Evolutionary conservation across 2,329 filamentous ascomycete genomes (phyloP).

Genomic region (Thermomyces lanuginosus): DNA sequence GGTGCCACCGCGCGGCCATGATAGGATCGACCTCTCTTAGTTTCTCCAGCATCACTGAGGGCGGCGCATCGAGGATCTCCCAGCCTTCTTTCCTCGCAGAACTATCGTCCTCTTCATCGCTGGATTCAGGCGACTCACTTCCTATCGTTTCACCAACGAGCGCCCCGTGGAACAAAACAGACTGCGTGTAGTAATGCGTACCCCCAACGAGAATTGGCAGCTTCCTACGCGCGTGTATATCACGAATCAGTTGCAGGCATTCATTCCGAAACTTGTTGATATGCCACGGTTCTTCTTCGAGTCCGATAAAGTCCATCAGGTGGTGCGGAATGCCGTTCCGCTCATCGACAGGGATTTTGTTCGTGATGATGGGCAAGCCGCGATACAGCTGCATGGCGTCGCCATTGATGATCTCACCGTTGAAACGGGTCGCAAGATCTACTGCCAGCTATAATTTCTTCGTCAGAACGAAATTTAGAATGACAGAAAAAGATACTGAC

Average conservation of each 20-base stretch:
- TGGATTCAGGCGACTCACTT: conserved; percentile 7
- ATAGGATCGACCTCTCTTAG: conserved; percentile 67
- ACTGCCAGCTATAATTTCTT: conserved; percentile 58
- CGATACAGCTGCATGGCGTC: conserved; percentile 97
- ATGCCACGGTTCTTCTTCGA: conserved; percentile 67
- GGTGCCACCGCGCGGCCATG: conserved; percentile 88
- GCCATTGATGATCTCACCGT: conserved; percentile 90
- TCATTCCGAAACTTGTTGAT: conserved; percentile 61
- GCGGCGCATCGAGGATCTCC: conserved; percentile 56
- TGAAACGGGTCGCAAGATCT: conserved; percentile 63
- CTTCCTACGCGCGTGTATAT: conserved; percentile 62
- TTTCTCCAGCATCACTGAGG: conserved; percentile 54
- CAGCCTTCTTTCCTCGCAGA: conserved; percentile 30
- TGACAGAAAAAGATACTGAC: conserved; percentile 1
- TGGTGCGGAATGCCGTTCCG: conserved; percentile 73
- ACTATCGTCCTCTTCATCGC: conserved; percentile 12
- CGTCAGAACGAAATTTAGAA: conserved; percentile 7
- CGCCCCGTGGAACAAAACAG: conserved; percentile 64
- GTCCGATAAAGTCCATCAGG: conserved; percentile 59
- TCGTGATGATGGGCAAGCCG: conserved; percentile 85
- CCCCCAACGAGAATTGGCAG: conserved; percentile 85
- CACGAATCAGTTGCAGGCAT: conserved; percentile 51
- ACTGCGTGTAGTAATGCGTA: conserved; percentile 88
- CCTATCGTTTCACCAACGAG: conserved; percentile 32
- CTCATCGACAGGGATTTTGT: conserved; percentile 66